Evolutionary conservation across 495 filamentous ascomycete species (phyloP).

Genomic region (Podospora sp.): DNA sequence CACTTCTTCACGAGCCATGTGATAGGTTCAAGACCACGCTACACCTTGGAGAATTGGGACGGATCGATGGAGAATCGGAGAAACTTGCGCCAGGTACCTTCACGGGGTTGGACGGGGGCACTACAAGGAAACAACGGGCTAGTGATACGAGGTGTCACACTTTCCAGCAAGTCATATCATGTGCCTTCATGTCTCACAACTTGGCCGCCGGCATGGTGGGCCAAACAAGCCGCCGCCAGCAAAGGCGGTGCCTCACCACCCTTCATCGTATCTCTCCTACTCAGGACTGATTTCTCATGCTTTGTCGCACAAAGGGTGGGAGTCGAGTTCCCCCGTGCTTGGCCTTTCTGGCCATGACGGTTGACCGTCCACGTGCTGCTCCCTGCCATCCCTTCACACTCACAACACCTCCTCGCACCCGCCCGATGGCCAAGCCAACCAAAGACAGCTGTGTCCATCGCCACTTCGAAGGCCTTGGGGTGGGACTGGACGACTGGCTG

Average conservation of each 20-base stretch:
- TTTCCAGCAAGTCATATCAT: conserved; percentile 25
- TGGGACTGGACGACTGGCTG: neutral
- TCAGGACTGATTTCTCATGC: neutral
- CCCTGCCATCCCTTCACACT: neutral
- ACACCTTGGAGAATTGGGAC: too few relatives aligned
- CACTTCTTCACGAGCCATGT: too few relatives aligned
- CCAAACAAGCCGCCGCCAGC: too few relatives aligned
- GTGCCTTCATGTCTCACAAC: conserved; percentile 31
- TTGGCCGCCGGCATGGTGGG: neutral
- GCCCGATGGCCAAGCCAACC: too few relatives aligned
- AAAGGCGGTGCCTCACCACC: too few relatives aligned
- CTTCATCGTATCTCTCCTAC: neutral
- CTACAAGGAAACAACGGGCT: conserved; percentile 3
- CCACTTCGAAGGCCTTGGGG: too few relatives aligned
- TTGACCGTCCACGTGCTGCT: neutral
- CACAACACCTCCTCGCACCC: too few relatives aligned
- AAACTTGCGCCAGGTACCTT: neutral
- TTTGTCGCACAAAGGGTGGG: neutral
- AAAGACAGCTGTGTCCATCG: too few relatives aligned
- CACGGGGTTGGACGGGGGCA: neutral
- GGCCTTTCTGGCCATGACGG: neutral
- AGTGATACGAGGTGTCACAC: conserved; percentile 16
- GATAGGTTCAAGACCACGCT: too few relatives aligned
- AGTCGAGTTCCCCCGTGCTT: neutral
- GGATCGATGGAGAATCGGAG: neutral